Percentiles rank a stretch among this genome's conserved stretches.
phyloP scores from a whole-genome alignment of 2,329 filamentous ascomycete genomes.

The Aspergillus quadricinctus region DNA sequence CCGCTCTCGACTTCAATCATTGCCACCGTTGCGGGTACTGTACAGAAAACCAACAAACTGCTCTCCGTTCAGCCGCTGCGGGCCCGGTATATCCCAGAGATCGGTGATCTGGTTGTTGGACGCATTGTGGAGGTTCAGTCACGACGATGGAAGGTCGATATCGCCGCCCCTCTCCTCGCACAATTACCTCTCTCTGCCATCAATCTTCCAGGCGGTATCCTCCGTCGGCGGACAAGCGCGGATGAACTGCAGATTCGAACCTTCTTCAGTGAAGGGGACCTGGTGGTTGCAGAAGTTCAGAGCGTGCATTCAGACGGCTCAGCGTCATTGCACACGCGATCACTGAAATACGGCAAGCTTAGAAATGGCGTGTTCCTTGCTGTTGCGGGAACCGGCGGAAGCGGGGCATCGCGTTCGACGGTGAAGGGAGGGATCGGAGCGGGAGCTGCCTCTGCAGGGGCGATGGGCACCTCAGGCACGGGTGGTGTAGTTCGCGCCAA shows the following conservation, averaged over 20 bases:
- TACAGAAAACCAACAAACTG: conserved; percentile 94
- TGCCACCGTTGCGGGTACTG: conserved; percentile 83
- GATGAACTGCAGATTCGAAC: conserved; percentile 95
- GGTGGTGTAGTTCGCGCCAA: conserved; percentile 77
- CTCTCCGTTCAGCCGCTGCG: conserved; percentile 86
- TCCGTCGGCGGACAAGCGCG: conserved; percentile 86
- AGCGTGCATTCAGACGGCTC: conserved; percentile 78
- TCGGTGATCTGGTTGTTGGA: conserved; percentile 91
- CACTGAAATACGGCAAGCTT: conserved; percentile 90
- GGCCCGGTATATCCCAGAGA: conserved; percentile 90
- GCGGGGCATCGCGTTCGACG: conserved; percentile 45
- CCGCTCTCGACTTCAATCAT: conserved; percentile 63
- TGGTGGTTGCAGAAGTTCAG: conserved; percentile 94
- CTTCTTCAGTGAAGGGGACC: conserved; percentile 95
- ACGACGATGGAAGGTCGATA: conserved; percentile 90
- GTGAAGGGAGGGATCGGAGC: conserved; percentile 29
- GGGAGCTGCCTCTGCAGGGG: conserved; percentile 48
- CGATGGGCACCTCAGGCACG: conserved; percentile 61
- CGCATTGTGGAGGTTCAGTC: conserved; percentile 93
- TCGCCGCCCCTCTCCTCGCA: conserved; percentile 81
- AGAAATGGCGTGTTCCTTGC: conserved; percentile 86
- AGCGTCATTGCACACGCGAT: conserved; percentile 83
- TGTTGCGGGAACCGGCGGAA: conserved; percentile 73
- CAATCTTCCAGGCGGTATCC: conserved; percentile 89
- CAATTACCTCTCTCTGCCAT: conserved; percentile 82